Conservation (phyloP, 139 green algal species). For the Micractinium sp. region DNA sequence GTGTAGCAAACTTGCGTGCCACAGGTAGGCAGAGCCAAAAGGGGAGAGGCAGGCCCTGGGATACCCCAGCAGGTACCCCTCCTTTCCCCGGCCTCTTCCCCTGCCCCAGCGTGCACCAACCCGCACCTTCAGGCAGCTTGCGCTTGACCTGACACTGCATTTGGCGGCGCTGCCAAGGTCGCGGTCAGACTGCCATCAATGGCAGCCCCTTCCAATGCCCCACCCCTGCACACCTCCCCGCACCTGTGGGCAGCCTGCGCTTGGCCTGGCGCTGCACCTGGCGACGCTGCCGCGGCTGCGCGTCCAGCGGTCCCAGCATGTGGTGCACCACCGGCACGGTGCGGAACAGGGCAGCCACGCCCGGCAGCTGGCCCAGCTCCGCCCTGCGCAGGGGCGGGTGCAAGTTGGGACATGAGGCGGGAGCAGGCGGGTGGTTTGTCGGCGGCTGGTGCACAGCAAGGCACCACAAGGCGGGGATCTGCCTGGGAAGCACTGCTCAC, state of each 20-base stretch:
- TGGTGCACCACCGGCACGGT: slow-evolving; percentile 49
- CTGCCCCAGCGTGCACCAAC: not conserved
- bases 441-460: not conserved
- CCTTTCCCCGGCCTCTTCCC: too few relatives aligned
- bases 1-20: too few relatives aligned
- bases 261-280: too few relatives aligned
- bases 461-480: not conserved
- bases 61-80: too few relatives aligned
- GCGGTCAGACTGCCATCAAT: too few relatives aligned
- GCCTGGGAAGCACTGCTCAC: too few relatives aligned
- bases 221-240: not conserved
- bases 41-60: too few relatives aligned
- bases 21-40: too few relatives aligned
- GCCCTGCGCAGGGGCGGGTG: slow-evolving; percentile 4
- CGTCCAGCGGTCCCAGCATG: slow-evolving; percentile 62
- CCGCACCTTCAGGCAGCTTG: not conserved
- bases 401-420: not conserved
- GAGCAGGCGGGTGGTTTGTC: not conserved
- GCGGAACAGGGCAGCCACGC: slow-evolving; percentile 39
- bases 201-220: too few relatives aligned
- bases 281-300: slow-evolving; percentile 48
- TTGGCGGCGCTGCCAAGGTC: slow-evolving; percentile 34
- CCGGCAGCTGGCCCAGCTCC: slow-evolving; percentile 30
- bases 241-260: not conserved
- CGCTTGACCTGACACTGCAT: not conserved